Conservation (phyloP, 495 filamentous ascomycete genomes). For the Neurospora tetraspora region DNA sequence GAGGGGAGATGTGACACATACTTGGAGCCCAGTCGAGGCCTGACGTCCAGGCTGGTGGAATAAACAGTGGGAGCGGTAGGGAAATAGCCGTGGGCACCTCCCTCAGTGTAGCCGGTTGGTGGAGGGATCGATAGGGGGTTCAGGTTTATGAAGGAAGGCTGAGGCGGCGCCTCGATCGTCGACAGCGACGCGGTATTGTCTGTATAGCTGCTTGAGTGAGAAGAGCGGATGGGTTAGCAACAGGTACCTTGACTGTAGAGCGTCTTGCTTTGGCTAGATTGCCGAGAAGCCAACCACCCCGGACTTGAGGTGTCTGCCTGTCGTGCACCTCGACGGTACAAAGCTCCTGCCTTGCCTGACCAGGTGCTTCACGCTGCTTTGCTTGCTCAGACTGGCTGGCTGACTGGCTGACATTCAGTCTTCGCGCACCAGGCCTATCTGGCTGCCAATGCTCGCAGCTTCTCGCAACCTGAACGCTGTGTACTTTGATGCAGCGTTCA, state of each 20-base stretch:
- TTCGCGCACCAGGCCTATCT: neutral
- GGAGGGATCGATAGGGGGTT: constrained; percentile 33
- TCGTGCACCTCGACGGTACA: neutral
- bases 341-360: neutral
- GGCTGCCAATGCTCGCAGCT: constrained; percentile 3
- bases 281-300: neutral
- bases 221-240: neutral
- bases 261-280: neutral
- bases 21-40: constrained; percentile 41
- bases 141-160: constrained; percentile 35
- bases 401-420: neutral
- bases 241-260: neutral
- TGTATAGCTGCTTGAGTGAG: neutral
- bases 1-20: constrained; percentile 27
- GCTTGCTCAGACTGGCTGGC: neutral
- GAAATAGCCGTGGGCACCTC: constrained; percentile 31
- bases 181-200: constrained; percentile 21
- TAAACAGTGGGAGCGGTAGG: constrained; percentile 31
- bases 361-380: neutral
- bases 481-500: constrained; percentile 11
- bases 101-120: constrained; percentile 34
- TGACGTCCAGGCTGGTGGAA: constrained; percentile 35
- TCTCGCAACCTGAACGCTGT: constrained; percentile 21
- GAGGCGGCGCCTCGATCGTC: constrained; percentile 36
- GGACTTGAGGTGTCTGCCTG: neutral